Conservation (phyloP, 2,329 filamentous ascomycete species). For the Beauveria australis region DNA sequence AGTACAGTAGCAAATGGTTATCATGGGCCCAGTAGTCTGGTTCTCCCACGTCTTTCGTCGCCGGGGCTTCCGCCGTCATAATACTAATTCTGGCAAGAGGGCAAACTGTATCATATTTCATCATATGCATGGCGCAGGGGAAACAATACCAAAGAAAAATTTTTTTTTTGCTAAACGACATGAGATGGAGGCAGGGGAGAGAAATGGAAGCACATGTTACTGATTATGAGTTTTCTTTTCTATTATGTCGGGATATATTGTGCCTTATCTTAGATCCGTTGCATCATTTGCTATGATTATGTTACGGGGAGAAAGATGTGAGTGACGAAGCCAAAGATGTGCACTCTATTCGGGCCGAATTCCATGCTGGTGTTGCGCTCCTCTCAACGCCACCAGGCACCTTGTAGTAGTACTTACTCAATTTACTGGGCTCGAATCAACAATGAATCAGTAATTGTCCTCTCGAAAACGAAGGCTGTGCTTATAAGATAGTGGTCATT, state of each 20-base stretch:
- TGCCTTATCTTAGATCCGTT: not conserved
- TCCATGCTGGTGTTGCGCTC: not conserved
- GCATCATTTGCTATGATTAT: not conserved
- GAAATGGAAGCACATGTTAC: not conserved
- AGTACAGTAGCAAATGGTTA: constrained; percentile 15
- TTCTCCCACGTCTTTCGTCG: not conserved
- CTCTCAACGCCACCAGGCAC: not conserved
- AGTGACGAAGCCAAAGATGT: too few species aligned
- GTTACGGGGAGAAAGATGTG: not conserved
- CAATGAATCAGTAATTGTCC: too few species aligned
- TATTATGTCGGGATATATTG: not conserved
- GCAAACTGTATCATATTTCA: constrained; percentile 8
- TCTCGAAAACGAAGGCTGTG: too few species aligned
- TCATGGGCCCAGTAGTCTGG: not conserved
- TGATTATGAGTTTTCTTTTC: not conserved
- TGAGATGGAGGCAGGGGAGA: not conserved
- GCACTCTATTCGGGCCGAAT: not conserved
- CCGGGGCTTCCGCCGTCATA: constrained; percentile 1
- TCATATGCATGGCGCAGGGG: constrained; percentile 5
- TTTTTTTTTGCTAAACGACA: not conserved
- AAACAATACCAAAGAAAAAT: not conserved
- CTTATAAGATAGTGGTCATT: too few species aligned
- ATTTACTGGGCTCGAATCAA: too few species aligned
- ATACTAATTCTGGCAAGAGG: not conserved
- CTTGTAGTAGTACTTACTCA: not conserved